A percentile compares a stretch with the other conserved stretches of the same genome.
Evolutionary conservation across 148 eudicot species (phyloP).

Genomic region (Camellia granthamiana): DNA sequence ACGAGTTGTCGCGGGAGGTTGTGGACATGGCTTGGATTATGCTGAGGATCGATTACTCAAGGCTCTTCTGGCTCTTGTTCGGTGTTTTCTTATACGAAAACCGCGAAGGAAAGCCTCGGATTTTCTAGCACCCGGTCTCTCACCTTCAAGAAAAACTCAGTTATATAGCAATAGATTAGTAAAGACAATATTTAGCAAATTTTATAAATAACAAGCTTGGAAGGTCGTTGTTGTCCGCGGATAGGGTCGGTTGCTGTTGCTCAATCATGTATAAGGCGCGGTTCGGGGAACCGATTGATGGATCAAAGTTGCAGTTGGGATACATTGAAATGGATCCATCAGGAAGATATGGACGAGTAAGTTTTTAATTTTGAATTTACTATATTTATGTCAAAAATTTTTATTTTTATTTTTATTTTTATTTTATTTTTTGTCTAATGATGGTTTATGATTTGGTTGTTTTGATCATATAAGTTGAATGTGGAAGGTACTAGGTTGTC

Average conservation of each 20-base stretch:
- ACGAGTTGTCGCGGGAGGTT: conserved; percentile 36
- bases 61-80: conserved; percentile 72
- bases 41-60: conserved; percentile 69
- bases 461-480: too few relatives aligned
- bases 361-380: conserved; percentile 17
- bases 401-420: too few relatives aligned
- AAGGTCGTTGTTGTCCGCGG: not conserved
- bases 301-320: conserved; percentile 22
- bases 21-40: conserved; percentile 66
- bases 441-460: too few relatives aligned
- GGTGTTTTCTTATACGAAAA: conserved; percentile 67
- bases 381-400: not conserved
- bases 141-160: not conserved
- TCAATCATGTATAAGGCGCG: conserved; percentile 32
- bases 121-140: conserved; percentile 35
- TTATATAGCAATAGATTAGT: not conserved
- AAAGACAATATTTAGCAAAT: not conserved
- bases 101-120: conserved; percentile 73
- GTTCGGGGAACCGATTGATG: conserved; percentile 25
- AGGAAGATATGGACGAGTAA: conserved; percentile 68
- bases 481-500: too few relatives aligned
- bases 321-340: conserved; percentile 60
- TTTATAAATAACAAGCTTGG: not conserved
- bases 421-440: too few relatives aligned
- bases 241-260: not conserved